These are phyloP conservation scores for Hanseniaspora mollemarum DNA, from an alignment of 805 yeast genomes.

Conservation along the genomic window DNA sequence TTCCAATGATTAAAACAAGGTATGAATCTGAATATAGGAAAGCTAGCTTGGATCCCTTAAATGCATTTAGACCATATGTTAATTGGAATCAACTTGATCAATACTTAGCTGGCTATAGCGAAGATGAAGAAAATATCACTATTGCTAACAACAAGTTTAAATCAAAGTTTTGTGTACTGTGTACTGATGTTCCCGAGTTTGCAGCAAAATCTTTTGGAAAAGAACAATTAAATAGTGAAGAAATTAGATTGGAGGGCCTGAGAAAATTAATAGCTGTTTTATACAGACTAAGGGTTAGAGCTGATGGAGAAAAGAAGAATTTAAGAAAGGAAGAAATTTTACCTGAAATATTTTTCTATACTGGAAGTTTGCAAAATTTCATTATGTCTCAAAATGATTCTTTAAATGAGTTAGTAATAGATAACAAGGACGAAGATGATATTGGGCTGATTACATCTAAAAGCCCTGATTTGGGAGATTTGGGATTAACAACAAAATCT, in stretches of 20 bases:
- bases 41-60: slow-evolving; percentile 46
- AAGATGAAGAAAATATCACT: slow-evolving; percentile 31
- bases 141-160: slow-evolving; percentile 40
- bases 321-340: slow-evolving; percentile 37
- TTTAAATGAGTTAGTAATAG: slow-evolving; percentile 31
- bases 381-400: slow-evolving; percentile 42
- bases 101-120: slow-evolving; percentile 81
- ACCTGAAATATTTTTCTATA: slow-evolving; percentile 76
- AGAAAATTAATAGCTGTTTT: slow-evolving; percentile 53
- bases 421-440: slow-evolving; percentile 20
- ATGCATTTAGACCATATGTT: slow-evolving; percentile 41
- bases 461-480: not conserved
- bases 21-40: slow-evolving; percentile 57
- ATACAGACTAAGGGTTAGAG: slow-evolving; percentile 43
- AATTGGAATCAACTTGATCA: slow-evolving; percentile 94
- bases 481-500: slow-evolving; percentile 38
- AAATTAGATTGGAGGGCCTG: slow-evolving; percentile 83
- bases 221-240: slow-evolving; percentile 69
- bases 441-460: not conserved
- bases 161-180: slow-evolving; percentile 75
- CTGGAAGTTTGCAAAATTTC: slow-evolving; percentile 67
- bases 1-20: slow-evolving; percentile 59
- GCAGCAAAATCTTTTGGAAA: slow-evolving; percentile 32
- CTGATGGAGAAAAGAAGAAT: slow-evolving; percentile 34
- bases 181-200: slow-evolving; percentile 55